Conservation (phyloP, 768 basidiomycete species). For the Tylopilus intermedius region DNA sequence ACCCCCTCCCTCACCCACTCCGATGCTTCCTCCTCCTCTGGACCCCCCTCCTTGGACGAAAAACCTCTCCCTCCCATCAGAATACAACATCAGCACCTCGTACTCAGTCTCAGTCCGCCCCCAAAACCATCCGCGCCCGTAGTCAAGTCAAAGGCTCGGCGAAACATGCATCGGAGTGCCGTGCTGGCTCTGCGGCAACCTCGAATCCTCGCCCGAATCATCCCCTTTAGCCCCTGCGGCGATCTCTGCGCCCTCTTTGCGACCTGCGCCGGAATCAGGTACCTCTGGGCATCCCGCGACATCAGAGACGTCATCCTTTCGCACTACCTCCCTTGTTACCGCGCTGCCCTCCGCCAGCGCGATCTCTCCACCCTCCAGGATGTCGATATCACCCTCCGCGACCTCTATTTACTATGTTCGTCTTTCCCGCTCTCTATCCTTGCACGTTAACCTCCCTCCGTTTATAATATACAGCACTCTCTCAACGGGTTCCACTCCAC, state of each 20-base stretch:
- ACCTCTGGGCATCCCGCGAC: constrained; percentile 29
- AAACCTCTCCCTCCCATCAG: neutral
- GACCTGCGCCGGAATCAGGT: constrained; percentile 34
- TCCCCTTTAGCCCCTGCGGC: constrained; percentile 32
- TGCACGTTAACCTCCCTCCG: constrained; percentile 3
- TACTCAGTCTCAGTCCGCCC: neutral
- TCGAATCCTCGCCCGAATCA: constrained; percentile 29
- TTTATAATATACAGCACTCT: constrained; percentile 44
- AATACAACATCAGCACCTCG: neutral
- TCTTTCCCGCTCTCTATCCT: constrained; percentile 16
- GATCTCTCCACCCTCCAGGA: constrained; percentile 39
- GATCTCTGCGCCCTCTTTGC: constrained; percentile 39
- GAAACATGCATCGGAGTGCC: constrained; percentile 25
- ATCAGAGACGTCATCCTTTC: constrained; percentile 38
- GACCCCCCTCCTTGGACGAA: constrained; percentile 15
- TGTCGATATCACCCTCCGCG: constrained; percentile 50
- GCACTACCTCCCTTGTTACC: constrained; percentile 56
- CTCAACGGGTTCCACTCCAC: constrained; percentile 60
- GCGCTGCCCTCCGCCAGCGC: constrained; percentile 36
- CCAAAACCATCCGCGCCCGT: constrained; percentile 5
- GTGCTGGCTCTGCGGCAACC: constrained; percentile 32
- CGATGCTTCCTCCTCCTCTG: constrained; percentile 20
- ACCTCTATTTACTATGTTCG: constrained; percentile 65
- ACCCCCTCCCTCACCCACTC: constrained; percentile 29
- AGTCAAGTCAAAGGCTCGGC: constrained; percentile 22